Evolutionary conservation across 768 basidiomycete species (phyloP).

Genomic region (Psilocybe sp.): DNA sequence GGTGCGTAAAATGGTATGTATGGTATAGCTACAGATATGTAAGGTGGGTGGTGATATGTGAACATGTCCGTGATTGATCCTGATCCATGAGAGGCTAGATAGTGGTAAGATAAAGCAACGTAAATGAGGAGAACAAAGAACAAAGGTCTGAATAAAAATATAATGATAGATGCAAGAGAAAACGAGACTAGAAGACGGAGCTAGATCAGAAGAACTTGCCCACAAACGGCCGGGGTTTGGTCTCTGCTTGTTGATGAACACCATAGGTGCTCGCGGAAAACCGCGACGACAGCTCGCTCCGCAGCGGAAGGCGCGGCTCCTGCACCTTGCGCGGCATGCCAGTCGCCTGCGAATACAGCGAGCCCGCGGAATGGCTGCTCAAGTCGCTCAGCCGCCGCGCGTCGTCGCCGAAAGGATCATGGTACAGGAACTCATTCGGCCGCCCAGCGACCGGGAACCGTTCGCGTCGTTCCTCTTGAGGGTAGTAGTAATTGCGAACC

Average conservation of each 20-base stretch:
- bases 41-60: no score
- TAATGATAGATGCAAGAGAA: conserved; percentile 9
- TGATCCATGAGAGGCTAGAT: not conserved
- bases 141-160: not conserved
- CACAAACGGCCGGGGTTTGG: no score
- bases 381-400: conserved; percentile 46
- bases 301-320: conserved; percentile 64
- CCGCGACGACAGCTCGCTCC: conserved; percentile 28
- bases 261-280: conserved; percentile 47
- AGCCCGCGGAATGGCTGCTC: conserved; percentile 44
- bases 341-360: conserved; percentile 68
- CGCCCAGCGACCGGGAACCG: not conserved
- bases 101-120: not conserved
- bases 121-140: not conserved
- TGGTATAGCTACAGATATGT: no score
- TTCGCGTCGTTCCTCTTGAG: conserved; percentile 1
- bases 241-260: not conserved
- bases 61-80: no score
- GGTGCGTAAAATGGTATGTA: no score
- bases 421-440: not conserved
- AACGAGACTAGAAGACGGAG: not conserved
- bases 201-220: not conserved
- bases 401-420: not conserved
- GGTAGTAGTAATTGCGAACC: conserved; percentile 7
- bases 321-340: conserved; percentile 57